Base-by-base conservation (phyloP, 805 yeast genomes). In the Lachancea cidri region DNA sequence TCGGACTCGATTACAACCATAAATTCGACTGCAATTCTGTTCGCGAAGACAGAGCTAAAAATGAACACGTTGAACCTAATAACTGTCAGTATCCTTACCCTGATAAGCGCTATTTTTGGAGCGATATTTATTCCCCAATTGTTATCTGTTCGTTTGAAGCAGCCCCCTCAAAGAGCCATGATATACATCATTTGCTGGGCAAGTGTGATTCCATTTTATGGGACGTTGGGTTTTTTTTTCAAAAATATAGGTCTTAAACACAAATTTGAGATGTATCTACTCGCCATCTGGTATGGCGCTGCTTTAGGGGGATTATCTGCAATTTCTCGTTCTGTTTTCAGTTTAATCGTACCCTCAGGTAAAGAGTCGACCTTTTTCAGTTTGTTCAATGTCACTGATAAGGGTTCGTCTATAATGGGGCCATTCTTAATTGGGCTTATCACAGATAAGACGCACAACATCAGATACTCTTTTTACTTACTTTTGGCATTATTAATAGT, bases 1-100 rank as follows among this genome's bases (percentile, higher is more conserved):
- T 77, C 86, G 16, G 94, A 85, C 54, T 79, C 87, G 0, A 65
- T 82, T 8, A 82, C 89, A 1, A 85, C 93, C 0, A 83, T 84
- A 42, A 84, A 83, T 57, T 79, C 88, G 1, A 81, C 93, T 0
- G 91, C 93, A 0, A 77, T 85, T 22, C 57, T 84, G 29, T 84
- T 84, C 64, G 86, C 93, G 2, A 78, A 79, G 39, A 75, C 85
- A 0, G 83, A 83, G 46, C 62, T 84, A 18, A 67, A 71, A 31
- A 85, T 84, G 93, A 64, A 75, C 3, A 79, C 89, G 2, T 70
- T 84, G 20, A 73, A 76, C 30, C 64, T 85, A 30, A 84, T 85
- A 1, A 55, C 73, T 8, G 73, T 84, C 19, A 86, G 91, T 8
- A 72, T 83, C 1, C 52, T 83, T 18, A 76, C 84, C 1, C 81